Conservation (phyloP, 2,329 filamentous ascomycete species). For the Corniculantispora saksenae region DNA sequence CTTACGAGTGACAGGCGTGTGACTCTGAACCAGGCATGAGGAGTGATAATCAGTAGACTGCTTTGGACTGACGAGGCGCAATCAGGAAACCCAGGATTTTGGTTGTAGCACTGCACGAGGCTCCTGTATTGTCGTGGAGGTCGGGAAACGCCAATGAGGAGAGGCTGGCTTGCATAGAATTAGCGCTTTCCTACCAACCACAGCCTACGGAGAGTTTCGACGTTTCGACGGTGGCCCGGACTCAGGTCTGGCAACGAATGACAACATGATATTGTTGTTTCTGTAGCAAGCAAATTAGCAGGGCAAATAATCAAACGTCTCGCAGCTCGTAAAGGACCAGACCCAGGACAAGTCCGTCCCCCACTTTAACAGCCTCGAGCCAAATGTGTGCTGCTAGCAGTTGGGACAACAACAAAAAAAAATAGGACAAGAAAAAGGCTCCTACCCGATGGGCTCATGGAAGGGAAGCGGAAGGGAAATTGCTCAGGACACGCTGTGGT, state of each 20-base stretch:
- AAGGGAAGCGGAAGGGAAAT: background rate
- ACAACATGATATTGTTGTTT: constrained; percentile 3
- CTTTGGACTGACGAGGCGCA: too few relatives aligned
- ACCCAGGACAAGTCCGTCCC: background rate
- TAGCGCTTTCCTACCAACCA: background rate
- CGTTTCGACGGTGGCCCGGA: background rate
- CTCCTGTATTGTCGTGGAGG: background rate
- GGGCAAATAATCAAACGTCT: too few relatives aligned
- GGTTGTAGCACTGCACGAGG: background rate
- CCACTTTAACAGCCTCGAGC: constrained; percentile 6
- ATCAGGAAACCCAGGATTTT: too few relatives aligned
- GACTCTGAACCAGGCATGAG: background rate
- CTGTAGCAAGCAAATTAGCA: background rate
- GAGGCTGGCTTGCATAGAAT: background rate
- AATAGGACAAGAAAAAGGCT: background rate
- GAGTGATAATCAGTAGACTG: background rate
- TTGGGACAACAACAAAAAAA: background rate
- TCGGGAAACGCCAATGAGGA: constrained; percentile 1
- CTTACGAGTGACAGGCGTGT: too few relatives aligned
- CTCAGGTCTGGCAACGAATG: background rate
- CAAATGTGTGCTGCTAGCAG: too few relatives aligned
- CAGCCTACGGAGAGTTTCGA: background rate
- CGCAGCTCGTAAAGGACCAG: constrained; percentile 1
- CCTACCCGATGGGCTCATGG: constrained; percentile 4
- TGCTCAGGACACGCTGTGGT: constrained; percentile 5